These are phyloP conservation scores for Scopulariopsis brevicaulis DNA, from an alignment of 2,329 filamentous ascomycete genomes.

Conservation along the genomic window DNA sequence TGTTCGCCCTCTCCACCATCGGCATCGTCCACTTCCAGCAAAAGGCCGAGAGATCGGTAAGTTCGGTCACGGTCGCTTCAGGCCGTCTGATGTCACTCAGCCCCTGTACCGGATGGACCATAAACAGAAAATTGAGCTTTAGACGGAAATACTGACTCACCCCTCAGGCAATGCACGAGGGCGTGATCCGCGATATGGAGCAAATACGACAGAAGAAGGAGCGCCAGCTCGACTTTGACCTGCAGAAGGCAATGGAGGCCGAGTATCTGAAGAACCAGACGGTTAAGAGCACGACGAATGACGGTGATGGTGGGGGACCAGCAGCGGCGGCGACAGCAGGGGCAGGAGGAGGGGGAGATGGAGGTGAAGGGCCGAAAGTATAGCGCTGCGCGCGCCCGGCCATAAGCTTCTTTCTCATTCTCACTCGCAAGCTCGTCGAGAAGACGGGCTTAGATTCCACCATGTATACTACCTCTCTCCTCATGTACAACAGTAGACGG, in stretches of 20 bases:
- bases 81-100: neutral
- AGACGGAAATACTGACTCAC: neutral
- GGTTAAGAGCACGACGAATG: conserved; percentile 40
- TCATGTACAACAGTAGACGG: neutral
- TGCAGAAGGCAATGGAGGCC: conserved; percentile 74
- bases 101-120: too few relatives aligned
- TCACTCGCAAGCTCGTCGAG: too few relatives aligned
- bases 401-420: too few relatives aligned
- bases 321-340: neutral
- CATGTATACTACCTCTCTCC: neutral
- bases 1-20: conserved; percentile 67
- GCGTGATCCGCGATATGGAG: conserved; percentile 89
- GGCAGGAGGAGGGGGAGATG: too few relatives aligned
- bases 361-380: too few relatives aligned
- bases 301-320: neutral
- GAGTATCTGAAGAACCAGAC: conserved; percentile 86
- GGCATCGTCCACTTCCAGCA: conserved; percentile 85
- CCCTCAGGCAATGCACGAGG: conserved; percentile 80
- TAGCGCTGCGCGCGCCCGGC: too few relatives aligned
- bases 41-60: conserved; percentile 68
- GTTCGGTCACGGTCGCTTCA: conserved; percentile 15
- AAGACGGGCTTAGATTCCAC: neutral
- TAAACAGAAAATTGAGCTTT: neutral
- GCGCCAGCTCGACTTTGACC: conserved; percentile 86
- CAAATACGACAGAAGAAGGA: conserved; percentile 85